Percentiles rank a stretch among this genome's conserved stretches.
These are phyloP conservation scores for Penicillium sp. DNA, from an alignment of 2,329 filamentous ascomycete species.

Conservation along the genomic window DNA sequence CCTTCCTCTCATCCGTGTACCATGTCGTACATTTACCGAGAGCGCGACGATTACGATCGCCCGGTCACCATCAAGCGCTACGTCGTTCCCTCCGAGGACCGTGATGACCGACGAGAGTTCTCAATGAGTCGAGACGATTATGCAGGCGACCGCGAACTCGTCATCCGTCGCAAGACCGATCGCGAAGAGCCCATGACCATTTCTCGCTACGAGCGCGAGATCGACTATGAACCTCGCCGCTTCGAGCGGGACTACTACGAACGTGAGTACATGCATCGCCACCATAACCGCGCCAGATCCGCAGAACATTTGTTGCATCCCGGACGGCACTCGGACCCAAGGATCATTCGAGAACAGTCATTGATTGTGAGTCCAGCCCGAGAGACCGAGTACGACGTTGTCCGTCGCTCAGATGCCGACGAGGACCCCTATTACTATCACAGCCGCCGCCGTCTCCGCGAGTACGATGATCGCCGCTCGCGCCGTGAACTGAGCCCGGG, in stretches of 20 bases:
- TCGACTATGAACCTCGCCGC: slow-evolving; percentile 44
- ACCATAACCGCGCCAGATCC: slow-evolving; percentile 53
- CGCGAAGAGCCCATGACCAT: slow-evolving; percentile 41
- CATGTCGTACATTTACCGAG: slow-evolving; percentile 42
- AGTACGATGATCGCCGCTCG: slow-evolving; percentile 51
- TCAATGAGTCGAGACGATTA: slow-evolving; percentile 28
- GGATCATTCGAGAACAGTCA: slow-evolving; percentile 54
- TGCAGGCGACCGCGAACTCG: slow-evolving; percentile 41
- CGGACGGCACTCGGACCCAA: slow-evolving; percentile 43
- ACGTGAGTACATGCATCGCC: slow-evolving; percentile 43
- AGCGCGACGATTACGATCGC: slow-evolving; percentile 45
- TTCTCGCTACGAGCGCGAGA: slow-evolving; percentile 51
- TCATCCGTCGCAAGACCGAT: slow-evolving; percentile 47
- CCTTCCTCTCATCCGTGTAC: slow-evolving; percentile 4
- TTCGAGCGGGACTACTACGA: slow-evolving; percentile 46
- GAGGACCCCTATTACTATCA: slow-evolving; percentile 63
- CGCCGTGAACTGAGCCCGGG: slow-evolving; percentile 50
- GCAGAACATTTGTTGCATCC: slow-evolving; percentile 53
- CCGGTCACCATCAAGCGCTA: slow-evolving; percentile 58
- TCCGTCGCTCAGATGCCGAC: slow-evolving; percentile 57
- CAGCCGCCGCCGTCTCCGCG: slow-evolving; percentile 55
- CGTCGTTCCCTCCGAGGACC: slow-evolving; percentile 45
- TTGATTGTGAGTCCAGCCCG: slow-evolving; percentile 58
- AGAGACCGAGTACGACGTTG: slow-evolving; percentile 58
- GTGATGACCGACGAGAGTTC: slow-evolving; percentile 36